These are phyloP conservation scores for Plasmodium sp. DNA, from an alignment of 169 alveolate genomes.

Conservation along the genomic window DNA sequence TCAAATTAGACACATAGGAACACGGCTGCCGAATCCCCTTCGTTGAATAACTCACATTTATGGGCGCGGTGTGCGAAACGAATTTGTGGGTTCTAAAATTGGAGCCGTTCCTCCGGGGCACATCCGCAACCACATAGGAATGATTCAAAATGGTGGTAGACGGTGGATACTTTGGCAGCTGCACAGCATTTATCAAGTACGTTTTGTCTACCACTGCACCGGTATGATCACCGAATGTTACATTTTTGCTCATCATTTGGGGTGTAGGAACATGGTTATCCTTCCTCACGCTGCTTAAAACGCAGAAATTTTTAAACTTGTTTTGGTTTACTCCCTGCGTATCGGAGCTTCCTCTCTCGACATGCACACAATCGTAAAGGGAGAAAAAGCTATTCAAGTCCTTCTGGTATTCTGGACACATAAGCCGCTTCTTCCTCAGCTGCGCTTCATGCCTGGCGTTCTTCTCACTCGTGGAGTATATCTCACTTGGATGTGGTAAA, in stretches of 20 bases:
- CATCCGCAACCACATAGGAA: not conserved
- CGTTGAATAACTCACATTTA: not conserved
- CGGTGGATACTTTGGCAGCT: not conserved
- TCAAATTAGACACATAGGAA: not conserved
- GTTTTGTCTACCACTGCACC: not conserved
- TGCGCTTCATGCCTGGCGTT: not conserved
- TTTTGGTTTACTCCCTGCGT: not conserved
- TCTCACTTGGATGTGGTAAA: constrained; percentile 20
- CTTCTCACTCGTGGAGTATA: not conserved
- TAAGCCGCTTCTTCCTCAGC: constrained; percentile 1
- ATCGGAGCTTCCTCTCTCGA: not conserved
- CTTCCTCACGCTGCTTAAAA: not conserved
- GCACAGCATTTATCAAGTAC: not conserved
- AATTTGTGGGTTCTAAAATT: not conserved
- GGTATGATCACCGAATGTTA: not conserved
- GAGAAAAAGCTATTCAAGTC: constrained; percentile 34
- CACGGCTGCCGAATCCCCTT: not conserved
- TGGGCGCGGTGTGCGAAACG: not conserved
- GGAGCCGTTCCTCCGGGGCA: not conserved
- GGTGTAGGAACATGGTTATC: not conserved
- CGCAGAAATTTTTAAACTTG: constrained; percentile 20
- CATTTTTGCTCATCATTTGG: not conserved
- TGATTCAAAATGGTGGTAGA: not conserved
- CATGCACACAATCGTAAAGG: constrained; percentile 28
- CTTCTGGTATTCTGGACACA: constrained; percentile 26